phyloP scores from a whole-genome alignment of 2,329 filamentous ascomycete species.

The Thielaviopsis populi region DNA sequence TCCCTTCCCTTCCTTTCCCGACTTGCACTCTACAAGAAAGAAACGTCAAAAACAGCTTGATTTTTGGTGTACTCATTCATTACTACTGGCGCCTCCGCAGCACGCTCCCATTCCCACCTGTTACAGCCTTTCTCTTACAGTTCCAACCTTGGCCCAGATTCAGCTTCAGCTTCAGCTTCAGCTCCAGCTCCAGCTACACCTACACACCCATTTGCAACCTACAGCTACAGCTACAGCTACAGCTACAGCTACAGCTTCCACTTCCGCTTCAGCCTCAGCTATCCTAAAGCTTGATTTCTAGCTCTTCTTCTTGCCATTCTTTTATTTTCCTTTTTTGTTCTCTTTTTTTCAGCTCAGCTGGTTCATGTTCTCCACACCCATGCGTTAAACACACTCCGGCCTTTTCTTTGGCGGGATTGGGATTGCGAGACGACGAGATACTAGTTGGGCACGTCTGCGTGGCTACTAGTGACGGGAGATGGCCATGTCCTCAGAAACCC shows the following conservation, averaged over 20 bases:
- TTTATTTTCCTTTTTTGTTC: slow-evolving; percentile 3
- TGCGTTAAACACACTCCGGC: slow-evolving; percentile 7
- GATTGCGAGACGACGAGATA: slow-evolving; percentile 1
- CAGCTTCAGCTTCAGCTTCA: background rate
- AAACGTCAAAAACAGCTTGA: background rate
- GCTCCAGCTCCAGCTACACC: background rate
- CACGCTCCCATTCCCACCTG: background rate
- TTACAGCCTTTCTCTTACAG: background rate
- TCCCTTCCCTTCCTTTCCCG: background rate
- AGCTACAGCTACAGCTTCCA: background rate
- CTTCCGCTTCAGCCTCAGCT: slow-evolving; percentile 3
- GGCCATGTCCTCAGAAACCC: slow-evolving; percentile 14
- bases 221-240: background rate
- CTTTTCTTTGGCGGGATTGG: slow-evolving; percentile 11
- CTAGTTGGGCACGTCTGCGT: slow-evolving; percentile 2
- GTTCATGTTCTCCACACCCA: slow-evolving; percentile 5
- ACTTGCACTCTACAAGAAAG: no score
- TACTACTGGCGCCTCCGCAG: background rate
- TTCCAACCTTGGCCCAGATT: background rate
- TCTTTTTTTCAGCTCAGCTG: background rate
- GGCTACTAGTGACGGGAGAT: slow-evolving; percentile 5
- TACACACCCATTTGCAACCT: background rate
- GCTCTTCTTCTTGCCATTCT: slow-evolving; percentile 7
- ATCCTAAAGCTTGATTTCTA: background rate
- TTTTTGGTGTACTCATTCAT: background rate